Evolutionary conservation across 371 early-diverging fungal genomes (phyloP).

Genomic region (Mortierella polycephala): DNA sequence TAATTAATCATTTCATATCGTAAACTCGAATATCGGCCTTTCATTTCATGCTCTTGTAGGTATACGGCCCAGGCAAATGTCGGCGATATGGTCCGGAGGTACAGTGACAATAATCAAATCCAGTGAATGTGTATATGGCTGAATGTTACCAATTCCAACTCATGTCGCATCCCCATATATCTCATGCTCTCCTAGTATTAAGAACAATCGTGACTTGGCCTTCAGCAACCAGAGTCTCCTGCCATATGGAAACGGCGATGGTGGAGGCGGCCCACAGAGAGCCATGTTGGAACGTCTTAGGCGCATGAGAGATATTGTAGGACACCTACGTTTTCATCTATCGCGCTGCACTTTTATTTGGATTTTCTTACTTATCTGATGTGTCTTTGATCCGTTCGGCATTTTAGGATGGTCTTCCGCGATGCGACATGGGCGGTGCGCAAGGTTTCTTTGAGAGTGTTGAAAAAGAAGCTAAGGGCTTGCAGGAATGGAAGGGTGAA

Average conservation of each 20-base stretch:
- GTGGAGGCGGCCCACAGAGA: constrained; percentile 93
- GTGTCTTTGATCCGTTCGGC: background rate
- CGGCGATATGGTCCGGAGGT: constrained; percentile 60
- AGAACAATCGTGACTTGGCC: constrained; percentile 84
- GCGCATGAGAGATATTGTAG: constrained; percentile 76
- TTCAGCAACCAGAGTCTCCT: constrained; percentile 86
- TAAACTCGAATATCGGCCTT: too few relatives aligned
- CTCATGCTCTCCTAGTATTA: constrained; percentile 59
- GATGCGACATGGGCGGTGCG: constrained; percentile 79
- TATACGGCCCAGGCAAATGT: constrained; percentile 73
- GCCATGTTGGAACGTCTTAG: constrained; percentile 89
- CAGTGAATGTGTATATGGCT: background rate
- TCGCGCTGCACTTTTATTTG: background rate
- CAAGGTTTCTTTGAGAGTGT: constrained; percentile 83
- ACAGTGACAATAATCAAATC: background rate
- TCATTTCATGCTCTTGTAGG: constrained; percentile 9
- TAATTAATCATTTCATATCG: too few relatives aligned
- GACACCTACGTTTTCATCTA: background rate
- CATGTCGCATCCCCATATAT: too few relatives aligned
- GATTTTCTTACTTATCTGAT: background rate
- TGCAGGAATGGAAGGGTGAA: constrained; percentile 94
- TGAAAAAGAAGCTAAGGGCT: constrained; percentile 68
- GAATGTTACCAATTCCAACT: too few relatives aligned
- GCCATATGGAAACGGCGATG: constrained; percentile 96
- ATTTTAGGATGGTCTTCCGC: constrained; percentile 77